Evolutionary conservation across 208 protist species (phyloP).

Genomic region (Leishmania major): DNA sequence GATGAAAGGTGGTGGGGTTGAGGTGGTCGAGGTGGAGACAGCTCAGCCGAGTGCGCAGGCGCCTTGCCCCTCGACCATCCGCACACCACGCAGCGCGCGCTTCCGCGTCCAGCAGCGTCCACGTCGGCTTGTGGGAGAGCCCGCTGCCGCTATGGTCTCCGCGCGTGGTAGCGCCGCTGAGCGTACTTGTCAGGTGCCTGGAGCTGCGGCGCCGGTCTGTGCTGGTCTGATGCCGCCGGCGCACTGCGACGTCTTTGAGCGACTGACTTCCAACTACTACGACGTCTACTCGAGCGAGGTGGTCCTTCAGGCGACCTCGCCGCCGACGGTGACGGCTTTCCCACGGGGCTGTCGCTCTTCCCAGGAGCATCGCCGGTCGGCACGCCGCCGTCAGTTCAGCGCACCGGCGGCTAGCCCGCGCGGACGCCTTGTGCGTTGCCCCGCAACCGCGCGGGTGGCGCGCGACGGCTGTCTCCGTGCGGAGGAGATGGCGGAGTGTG

Average conservation of each 20-base stretch:
- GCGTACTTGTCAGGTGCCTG: not conserved
- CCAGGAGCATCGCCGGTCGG: not conserved
- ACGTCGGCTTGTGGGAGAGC: not conserved
- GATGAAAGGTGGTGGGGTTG: slow-evolving; percentile 3
- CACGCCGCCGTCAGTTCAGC: slow-evolving; percentile 10
- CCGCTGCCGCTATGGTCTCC: not conserved
- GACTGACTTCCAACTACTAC: slow-evolving; percentile 50
- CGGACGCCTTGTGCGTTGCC: not conserved
- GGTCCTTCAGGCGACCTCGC: slow-evolving; percentile 9
- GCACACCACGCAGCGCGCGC: slow-evolving; percentile 21
- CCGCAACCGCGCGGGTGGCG: not conserved
- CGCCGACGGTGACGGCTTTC: not conserved
- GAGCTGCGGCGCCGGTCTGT: not conserved
- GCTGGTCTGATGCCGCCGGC: slow-evolving; percentile 3
- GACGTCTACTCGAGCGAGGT: slow-evolving; percentile 16
- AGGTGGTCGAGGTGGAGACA: not conserved
- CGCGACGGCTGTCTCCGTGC: slow-evolving; percentile 9
- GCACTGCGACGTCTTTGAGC: slow-evolving; percentile 40
- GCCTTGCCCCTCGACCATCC: slow-evolving; percentile 15
- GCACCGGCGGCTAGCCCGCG: slow-evolving; percentile 9
- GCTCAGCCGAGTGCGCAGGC: not conserved
- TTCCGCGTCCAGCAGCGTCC: not conserved
- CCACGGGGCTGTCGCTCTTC: slow-evolving; percentile 2
- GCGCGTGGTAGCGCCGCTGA: not conserved
- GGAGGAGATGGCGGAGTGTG: not conserved